Evolutionary conservation across 148 eudicot species (phyloP), one percentile per base, ranked within the genome.

Genomic region (Chenopodium suecicum): DNA sequence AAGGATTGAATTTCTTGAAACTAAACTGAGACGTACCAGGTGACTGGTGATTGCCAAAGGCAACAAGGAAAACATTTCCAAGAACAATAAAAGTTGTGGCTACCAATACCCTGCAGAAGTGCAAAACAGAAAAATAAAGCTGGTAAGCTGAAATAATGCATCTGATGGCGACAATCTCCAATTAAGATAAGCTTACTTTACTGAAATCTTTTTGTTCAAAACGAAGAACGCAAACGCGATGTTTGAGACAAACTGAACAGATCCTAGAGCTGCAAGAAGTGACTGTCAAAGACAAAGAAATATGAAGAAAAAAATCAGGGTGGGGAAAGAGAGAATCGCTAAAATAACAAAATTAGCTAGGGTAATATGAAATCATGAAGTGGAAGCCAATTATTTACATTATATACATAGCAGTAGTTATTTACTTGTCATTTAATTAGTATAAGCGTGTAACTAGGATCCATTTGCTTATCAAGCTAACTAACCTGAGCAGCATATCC

Each of bases 401-500:
- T 63, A 47, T 19, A 73, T 47, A 41, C 1, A 7, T 5, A 41
- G 44, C 41, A 20, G 66, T 58, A 44, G 46, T 37, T 64, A 62
- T 72, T n/a, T 44, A 41, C 10, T 34, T 14, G n/a, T 69, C 73
- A 69, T 14, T 19, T 29, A 37, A 44, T 20, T 72, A 44, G 56
- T 73, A 22, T 47, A 47, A 74, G 17, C 19, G 27, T 0, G 14
- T 70, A 7, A 70, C 44, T 34, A 20, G n/a, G 16, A 72, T 81
- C 14, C 4, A 62, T 37, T 7, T 27, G 74, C 73, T 22, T 29
- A 19, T 81, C 48, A 64, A 44, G 71, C 32, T 34, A 75, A 87
- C 93, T 85, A 74, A 95, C 98, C 96, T 95, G 98, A 83, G 98
- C 98, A 86, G 98, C 98, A 95, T 95, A 95, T 83, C 98, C 98